A percentile compares a stretch with the other conserved stretches of the same genome.
Conservation (phyloP, 2,329 filamentous ascomycete genomes). For the Madurella fahalii region DNA sequence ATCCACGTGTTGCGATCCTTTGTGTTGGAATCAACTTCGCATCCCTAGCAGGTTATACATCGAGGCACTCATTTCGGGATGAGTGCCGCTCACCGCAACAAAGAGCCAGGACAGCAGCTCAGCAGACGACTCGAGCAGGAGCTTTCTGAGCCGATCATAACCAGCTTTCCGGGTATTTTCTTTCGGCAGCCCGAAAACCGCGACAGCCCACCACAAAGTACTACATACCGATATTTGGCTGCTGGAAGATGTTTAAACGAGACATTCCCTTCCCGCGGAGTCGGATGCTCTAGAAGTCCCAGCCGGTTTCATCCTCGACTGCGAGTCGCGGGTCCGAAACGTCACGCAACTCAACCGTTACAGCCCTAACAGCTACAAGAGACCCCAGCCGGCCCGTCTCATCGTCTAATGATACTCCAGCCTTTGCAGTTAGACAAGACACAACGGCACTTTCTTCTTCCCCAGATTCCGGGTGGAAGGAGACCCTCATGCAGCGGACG, state of each 20-base stretch:
- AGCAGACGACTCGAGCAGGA: too few relatives aligned
- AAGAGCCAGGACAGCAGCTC: too few relatives aligned
- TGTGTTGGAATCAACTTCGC: not conserved
- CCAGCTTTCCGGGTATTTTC: slow-evolving; percentile 5
- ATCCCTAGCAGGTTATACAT: too few relatives aligned
- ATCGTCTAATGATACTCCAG: not conserved
- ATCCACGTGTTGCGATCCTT: not conserved
- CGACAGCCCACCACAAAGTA: not conserved
- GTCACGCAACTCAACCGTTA: not conserved
- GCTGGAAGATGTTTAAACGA: not conserved
- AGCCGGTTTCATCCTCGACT: not conserved
- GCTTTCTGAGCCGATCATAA: slow-evolving; percentile 1
- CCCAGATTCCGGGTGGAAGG: slow-evolving; percentile 1
- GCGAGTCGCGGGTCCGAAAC: not conserved
- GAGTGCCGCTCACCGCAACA: too few relatives aligned
- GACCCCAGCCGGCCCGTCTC: too few relatives aligned
- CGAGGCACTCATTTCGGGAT: too few relatives aligned
- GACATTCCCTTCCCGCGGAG: not conserved
- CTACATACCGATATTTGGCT: too few relatives aligned
- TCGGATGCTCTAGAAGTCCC: not conserved
- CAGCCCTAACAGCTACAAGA: not conserved
- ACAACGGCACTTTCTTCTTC: slow-evolving; percentile 1
- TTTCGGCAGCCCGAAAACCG: slow-evolving; percentile 2
- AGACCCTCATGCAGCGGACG: not conserved
- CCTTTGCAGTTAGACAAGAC: not conserved